Conservation (phyloP, 2,329 filamentous ascomycete species). For the Neofusicoccum parvum region DNA sequence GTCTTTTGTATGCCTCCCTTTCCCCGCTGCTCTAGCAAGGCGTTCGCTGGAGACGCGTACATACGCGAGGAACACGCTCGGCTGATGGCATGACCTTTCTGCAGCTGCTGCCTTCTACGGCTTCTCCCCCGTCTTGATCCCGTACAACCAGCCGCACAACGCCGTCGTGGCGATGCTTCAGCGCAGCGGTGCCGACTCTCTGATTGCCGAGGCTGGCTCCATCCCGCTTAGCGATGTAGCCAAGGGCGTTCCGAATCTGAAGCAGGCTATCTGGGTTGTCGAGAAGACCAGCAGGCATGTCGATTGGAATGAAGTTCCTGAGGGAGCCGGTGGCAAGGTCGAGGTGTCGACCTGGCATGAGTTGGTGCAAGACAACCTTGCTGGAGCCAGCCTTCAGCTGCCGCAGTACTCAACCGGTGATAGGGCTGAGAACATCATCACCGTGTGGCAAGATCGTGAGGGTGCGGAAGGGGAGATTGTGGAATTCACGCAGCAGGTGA, state of each 20-base stretch:
- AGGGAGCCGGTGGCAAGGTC: constrained; percentile 71
- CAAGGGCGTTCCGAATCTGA: constrained; percentile 69
- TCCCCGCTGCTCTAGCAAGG: no score
- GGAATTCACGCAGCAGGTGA: constrained; percentile 72
- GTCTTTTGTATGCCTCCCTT: constrained; percentile 63
- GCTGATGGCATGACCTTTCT: constrained; percentile 5
- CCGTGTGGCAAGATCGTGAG: constrained; percentile 65
- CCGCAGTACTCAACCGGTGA: constrained; percentile 62
- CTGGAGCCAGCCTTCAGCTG: constrained; percentile 59
- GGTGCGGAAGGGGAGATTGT: constrained; percentile 64
- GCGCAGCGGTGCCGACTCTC: constrained; percentile 73
- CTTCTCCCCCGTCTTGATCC: constrained; percentile 80
- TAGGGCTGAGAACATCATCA: constrained; percentile 55
- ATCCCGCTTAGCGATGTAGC: constrained; percentile 76
- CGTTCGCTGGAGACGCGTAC: background rate
- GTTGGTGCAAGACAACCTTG: constrained; percentile 67
- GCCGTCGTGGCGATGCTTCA: constrained; percentile 72
- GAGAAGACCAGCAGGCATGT: constrained; percentile 89
- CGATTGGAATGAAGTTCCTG: constrained; percentile 90
- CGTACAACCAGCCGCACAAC: constrained; percentile 74
- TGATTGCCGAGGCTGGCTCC: constrained; percentile 84
- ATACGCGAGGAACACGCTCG: background rate
- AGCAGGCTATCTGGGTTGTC: constrained; percentile 85
- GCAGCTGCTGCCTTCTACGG: constrained; percentile 85
- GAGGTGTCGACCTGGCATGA: constrained; percentile 94